Conservation (phyloP, 805 yeast species). For the Ogataea corticis region DNA sequence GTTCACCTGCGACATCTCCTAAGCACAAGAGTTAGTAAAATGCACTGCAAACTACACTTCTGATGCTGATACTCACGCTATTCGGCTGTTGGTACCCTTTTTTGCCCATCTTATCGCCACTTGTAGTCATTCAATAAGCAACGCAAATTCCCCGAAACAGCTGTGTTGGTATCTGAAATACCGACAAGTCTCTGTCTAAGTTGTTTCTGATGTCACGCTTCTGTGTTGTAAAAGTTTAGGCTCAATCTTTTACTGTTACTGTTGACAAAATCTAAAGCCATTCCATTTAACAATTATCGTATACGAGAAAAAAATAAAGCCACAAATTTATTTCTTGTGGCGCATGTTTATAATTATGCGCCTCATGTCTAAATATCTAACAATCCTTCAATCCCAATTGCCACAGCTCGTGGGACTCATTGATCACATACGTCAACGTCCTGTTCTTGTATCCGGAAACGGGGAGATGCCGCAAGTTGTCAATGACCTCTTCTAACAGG, state of each 20-base stretch:
- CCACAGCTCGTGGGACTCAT: constrained; percentile 83
- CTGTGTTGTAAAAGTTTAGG: too few species aligned
- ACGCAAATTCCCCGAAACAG: constrained; percentile 2
- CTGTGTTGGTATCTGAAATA: not conserved
- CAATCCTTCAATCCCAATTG: constrained; percentile 9
- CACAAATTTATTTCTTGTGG: too few species aligned
- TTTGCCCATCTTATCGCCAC: constrained; percentile 26
- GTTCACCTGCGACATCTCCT: constrained; percentile 33
- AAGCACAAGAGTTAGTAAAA: constrained; percentile 1
- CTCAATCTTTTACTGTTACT: not conserved
- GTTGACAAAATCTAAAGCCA: too few species aligned
- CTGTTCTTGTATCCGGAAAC: constrained; percentile 56
- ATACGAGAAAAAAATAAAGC: not conserved
- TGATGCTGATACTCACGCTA: constrained; percentile 23
- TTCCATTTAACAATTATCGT: too few species aligned
- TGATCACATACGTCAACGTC: constrained; percentile 65
- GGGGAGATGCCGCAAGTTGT: constrained; percentile 56
- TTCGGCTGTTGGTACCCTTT: constrained; percentile 36
- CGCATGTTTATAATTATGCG: not conserved
- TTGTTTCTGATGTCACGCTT: too few species aligned
- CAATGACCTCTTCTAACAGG: constrained; percentile 78
- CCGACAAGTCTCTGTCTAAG: not conserved
- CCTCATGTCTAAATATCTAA: not conserved
- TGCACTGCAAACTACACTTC: not conserved
- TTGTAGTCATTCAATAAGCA: not conserved